Base-by-base conservation (phyloP, 495 filamentous ascomycete genomes). In the Xylona heveae region DNA sequence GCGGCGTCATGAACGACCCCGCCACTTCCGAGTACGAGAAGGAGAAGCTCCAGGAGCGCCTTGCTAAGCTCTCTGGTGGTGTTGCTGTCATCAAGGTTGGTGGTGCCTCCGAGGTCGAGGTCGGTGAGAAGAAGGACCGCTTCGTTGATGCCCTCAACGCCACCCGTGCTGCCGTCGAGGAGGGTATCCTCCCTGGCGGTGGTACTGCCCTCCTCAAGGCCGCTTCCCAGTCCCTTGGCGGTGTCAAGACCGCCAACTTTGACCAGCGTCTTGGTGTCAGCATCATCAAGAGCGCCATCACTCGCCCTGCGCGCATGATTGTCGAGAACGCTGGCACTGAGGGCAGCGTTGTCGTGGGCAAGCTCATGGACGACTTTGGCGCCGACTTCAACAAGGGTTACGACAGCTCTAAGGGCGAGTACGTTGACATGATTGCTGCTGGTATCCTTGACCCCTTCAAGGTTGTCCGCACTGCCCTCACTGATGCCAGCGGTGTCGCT, bases 61-160 rank as follows among this genome's bases (percentile, higher is more conserved):
- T 95, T 31, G 88, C 88, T 43, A 97, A 97, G 74, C 81, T 97
- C 42, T 95, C 88, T 28, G 88, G 88, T 34, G 88, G 88, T 68
- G 88, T 97, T 48, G 88, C 88, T 40, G 88, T 97, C 57, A 95
- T 97, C 68, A 93, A 85, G 66, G 88, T 97, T 42, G 88, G 88
- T 46, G 88, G 88, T 54, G 64, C 83, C 36, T 94, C 84, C 42
- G 88, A 97, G 61, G 85, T 97, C 41, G 88, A 97, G 64, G 88
- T 97, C 38, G 69, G 79, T 41, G 88, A 97, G 72, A 97, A 97
- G 81, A 97, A 97, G 67, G 88, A 97, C 55, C 81, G 88, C 43
- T 91, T 95, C 42, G 84, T 95, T 31, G 88, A 97, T 57, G 88
- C 88, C 30, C 68, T 97, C 35, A 97, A 97, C 57, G 88, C 88